Base-by-base conservation (phyloP, 1,139 yeast species). In the Magnusiomyces paraingens region DNA sequence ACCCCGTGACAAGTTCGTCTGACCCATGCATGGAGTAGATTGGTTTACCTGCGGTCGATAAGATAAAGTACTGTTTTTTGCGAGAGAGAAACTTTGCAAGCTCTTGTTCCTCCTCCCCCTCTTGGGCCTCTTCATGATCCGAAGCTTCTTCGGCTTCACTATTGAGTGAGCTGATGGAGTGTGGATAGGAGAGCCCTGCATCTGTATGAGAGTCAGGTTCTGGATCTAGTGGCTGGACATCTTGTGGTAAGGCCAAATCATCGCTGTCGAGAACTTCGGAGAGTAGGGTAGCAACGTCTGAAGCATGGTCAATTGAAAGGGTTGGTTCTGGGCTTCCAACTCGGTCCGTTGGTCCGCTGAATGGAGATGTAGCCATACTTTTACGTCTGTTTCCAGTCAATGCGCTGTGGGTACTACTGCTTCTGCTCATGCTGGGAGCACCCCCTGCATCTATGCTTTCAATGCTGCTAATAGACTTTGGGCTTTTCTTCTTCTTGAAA, bases 1-100 rank as follows among this genome's bases (percentile, higher is more conserved):
- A 86, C 1, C 93, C 88, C 49, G 86, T 73, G 0, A 86, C 74
- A 26, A 83, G 70, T 50, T 81, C 84, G 57, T 89, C 95, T 0
- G 82, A 72, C 2, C 96, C 96, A 64, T 84, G 78, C 75, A 86
- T 75, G 1, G 95, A 81, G 68, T 85, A 93, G 6, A 93, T 86
- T 1, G 96, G 97, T 67, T 93, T 93, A 0, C 99, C 99, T 0
- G 98, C 96, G 1, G 84, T 73, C 0, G 96, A 89, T n/a, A 93
- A 73, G 5, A 93, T 81, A 59, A 90, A 82, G 62, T 86, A 89
- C 54, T 86, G 94, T 66, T 86, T 86, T 52, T 76, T 69, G 73
- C 78, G 45, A 61, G 59, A 55, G 72, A 77, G 63, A 81, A 82
- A 51, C 57, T 52, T 1, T n/a, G 62, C 62, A n/a, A 64, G 56